Percentiles rank a stretch among this genome's conserved stretches.
Evolutionary conservation across 2,329 filamentous ascomycete species (phyloP).

Genomic region (Teratosphaeria gauchensis): DNA sequence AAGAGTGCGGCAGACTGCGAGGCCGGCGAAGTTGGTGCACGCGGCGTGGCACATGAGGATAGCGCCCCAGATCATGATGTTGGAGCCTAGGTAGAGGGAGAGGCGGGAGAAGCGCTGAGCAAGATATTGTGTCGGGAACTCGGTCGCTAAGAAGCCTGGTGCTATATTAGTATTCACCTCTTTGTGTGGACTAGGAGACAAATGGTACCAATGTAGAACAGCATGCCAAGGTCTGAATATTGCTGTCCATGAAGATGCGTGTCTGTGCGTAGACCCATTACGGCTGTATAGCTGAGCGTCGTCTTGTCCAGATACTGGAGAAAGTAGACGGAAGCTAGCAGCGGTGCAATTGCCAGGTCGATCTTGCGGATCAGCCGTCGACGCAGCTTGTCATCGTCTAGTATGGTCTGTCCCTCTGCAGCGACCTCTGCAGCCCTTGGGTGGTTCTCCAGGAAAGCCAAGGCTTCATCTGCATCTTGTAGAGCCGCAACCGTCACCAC

Average conservation of each 20-base stretch:
- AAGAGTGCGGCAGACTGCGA: conserved; percentile 53
- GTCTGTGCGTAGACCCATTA: conserved; percentile 3
- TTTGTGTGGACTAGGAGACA: background rate
- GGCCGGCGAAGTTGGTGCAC: conserved; percentile 49
- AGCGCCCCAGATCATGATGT: conserved; percentile 53
- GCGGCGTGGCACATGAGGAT: conserved; percentile 53
- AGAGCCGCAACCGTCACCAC: conserved; percentile 1
- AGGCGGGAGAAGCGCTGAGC: background rate
- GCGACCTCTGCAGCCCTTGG: conserved; percentile 2
- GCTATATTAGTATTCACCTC: background rate
- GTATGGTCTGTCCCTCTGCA: conserved; percentile 1
- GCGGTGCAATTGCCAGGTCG: background rate
- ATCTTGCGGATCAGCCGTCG: conserved; percentile 1
- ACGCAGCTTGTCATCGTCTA: background rate
- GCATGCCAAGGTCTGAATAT: conserved; percentile 1
- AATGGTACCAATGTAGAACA: conserved; percentile 1
- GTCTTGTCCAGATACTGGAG: conserved; percentile 3
- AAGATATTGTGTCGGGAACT: conserved; percentile 2
- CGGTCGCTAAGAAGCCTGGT: background rate
- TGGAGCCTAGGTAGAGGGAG: conserved; percentile 1
- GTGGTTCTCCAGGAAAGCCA: conserved; percentile 4
- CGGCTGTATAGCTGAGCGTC: conserved; percentile 1
- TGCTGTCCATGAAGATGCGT: conserved; percentile 3
- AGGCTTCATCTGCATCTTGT: conserved; percentile 2
- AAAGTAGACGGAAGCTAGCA: conserved; percentile 3